Base-by-base conservation (phyloP, 139 green algal species). In the Chlamydomonas applanata region DNA sequence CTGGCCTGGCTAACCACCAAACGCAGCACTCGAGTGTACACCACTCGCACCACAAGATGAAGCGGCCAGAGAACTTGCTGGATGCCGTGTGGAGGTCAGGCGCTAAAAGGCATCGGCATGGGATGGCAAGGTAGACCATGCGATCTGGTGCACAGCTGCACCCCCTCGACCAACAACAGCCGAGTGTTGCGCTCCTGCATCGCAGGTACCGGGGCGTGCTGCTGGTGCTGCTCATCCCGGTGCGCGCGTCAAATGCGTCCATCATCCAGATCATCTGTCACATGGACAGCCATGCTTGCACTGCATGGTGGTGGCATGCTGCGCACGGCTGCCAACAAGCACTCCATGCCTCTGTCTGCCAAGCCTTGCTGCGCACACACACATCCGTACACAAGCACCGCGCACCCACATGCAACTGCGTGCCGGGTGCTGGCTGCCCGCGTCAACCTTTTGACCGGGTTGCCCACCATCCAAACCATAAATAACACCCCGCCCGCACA, bases 161-260 rank as follows among this genome's bases (percentile, higher is more conserved):
- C 13, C 16, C 46, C 29, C 61, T 64, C 11, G 40, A 49, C 40
- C 40, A 49, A 49, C 40, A 49, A 11, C 40, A 49, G 40, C 40
- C 40, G n/a, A 49, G 11, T 49, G 40, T 49, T 49, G 40, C 40
- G 30, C 35, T 72, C 30, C 69, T 57, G 32, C 60, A 68, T 33
- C 46, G 56, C 77, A 90, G 85, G 82, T 87, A 89, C 16, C 77
- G 89, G 0, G 88, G 89, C 9, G 88, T 93, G 13, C 32, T 87
- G 1, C 29, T 91, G 16, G 82, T 94, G 1, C 40, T 85, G 2
- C 88, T 78, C 2, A 54, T 94, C 1, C 89, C 89, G n/a, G 78
- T 89, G 33, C 71, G 84, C 54, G 22, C 16, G 30, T 27, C 20
- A 11, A 30, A n/a, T 22, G 30, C 4, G 62, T 9, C 30, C 19